These are phyloP conservation scores for Spencermartinsiella ligniputridi DNA, from an alignment of 1,139 yeast species.

Conservation along the genomic window DNA sequence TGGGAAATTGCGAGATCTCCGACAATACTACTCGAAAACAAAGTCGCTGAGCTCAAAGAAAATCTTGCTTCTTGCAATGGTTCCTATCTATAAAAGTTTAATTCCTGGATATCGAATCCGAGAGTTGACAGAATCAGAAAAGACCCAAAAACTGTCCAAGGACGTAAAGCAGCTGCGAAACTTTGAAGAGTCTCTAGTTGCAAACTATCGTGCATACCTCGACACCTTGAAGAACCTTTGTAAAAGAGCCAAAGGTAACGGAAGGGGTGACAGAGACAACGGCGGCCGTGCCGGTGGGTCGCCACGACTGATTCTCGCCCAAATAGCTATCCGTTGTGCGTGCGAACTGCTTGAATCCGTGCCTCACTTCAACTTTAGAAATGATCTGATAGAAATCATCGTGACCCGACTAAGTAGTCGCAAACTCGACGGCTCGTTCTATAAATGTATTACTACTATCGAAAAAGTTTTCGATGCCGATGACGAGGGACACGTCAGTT, in stretches of 20 bases:
- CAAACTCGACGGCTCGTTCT: constrained; percentile 43
- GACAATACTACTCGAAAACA: constrained; percentile 62
- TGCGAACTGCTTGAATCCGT: constrained; percentile 69
- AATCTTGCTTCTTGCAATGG: constrained; percentile 69
- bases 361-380: constrained; percentile 75
- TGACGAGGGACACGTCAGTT: constrained; percentile 74
- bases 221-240: constrained; percentile 43
- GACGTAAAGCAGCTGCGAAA: constrained; percentile 73
- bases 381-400: constrained; percentile 63
- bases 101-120: constrained; percentile 88
- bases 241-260: constrained; percentile 7
- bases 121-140: constrained; percentile 75
- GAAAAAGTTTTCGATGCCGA: constrained; percentile 64
- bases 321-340: constrained; percentile 66
- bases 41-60: constrained; percentile 66
- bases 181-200: constrained; percentile 73
- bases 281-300: constrained; percentile 24
- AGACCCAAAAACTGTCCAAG: constrained; percentile 72
- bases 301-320: constrained; percentile 42
- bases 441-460: constrained; percentile 57
- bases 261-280: not conserved
- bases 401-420: constrained; percentile 42
- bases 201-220: constrained; percentile 66
- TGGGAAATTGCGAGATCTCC: constrained; percentile 58
- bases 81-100: constrained; percentile 78